Evolutionary conservation across 495 filamentous ascomycete species (phyloP).

Genomic region (Penicillium daleae): DNA sequence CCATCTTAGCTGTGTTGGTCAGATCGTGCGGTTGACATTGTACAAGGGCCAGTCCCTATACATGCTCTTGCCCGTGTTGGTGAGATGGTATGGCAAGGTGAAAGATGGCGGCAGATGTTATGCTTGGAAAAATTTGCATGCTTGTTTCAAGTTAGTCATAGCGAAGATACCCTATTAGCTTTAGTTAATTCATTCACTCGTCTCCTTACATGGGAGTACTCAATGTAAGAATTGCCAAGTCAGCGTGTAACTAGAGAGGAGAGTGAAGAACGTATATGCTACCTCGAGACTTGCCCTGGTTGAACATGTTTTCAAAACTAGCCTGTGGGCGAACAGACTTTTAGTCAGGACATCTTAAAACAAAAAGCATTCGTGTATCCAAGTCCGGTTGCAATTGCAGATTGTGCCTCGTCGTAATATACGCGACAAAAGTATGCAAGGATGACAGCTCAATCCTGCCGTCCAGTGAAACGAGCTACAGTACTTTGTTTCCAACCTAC

Average conservation of each 20-base stretch:
- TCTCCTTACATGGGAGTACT: background rate
- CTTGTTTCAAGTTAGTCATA: conserved; percentile 7
- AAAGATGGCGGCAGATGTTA: background rate
- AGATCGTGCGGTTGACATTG: background rate
- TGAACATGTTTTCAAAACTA: background rate
- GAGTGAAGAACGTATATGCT: background rate
- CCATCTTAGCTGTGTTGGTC: background rate
- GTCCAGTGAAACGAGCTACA: background rate
- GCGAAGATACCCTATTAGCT: conserved; percentile 14
- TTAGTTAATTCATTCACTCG: background rate
- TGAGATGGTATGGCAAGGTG: background rate
- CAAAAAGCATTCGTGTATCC: too few species aligned
- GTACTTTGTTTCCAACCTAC: too few species aligned
- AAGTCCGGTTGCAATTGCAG: too few species aligned
- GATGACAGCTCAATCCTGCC: background rate
- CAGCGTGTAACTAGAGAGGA: background rate
- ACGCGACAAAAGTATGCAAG: too few species aligned
- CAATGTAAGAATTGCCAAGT: background rate
- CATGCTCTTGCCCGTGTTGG: background rate
- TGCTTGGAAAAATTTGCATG: background rate
- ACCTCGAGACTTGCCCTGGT: background rate
- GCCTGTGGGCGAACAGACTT: too few species aligned
- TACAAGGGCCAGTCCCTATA: background rate
- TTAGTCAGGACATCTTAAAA: too few species aligned
- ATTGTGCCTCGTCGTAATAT: too few species aligned